Base-by-base conservation (phyloP, 306 rosid species). In the Dryas alaskensis region DNA sequence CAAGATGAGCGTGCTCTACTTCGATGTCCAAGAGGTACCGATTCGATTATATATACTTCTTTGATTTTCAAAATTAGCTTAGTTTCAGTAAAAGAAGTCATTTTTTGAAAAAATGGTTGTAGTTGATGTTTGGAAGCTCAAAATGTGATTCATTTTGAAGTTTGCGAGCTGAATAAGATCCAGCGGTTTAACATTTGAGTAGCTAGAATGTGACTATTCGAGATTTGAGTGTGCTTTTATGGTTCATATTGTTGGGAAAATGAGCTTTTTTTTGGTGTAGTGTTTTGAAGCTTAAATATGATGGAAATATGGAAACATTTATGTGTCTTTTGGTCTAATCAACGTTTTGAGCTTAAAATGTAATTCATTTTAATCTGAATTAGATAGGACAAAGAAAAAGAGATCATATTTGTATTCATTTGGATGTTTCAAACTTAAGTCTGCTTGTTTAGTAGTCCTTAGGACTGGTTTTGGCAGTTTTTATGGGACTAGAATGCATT, bases 1-100 rank as follows among this genome's bases (percentile, higher is more conserved):
- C 85, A 95, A 87, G 82, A 95, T 95, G 76, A 95, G 87, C 75
- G 98, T 95, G 68, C 97, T 95, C 19, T 95, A 95, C 75, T 89
- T 90, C 58, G 99, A 95, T 84, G 81, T 79, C 79, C 87, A 81
- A 12, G 79, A 84, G 92, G 99, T 95, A 68, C 49, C 0, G 39
- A 2, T 42, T 49, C 8, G 14, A 14, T 63, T 12, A 5, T 7
- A 72, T 39, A 10, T 68, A 12, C 19, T 40, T 39, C 4, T 22
- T 19, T 19, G 5, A 7, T 16, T 13, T 60, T 6, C 64, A 10
- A 17, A 40, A 50, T 68, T 44, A 0, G 63, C 5, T 53, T 27
- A 9, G 39, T 37, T 27, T 39, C 31, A 69, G 37, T 51, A 12
- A 58, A 58, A 47, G 11, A 57, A 2, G 17, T 31, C 3, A 11